These are phyloP conservation scores for Hygrocybe punicea DNA, from an alignment of 768 basidiomycete genomes.

Conservation along the genomic window DNA sequence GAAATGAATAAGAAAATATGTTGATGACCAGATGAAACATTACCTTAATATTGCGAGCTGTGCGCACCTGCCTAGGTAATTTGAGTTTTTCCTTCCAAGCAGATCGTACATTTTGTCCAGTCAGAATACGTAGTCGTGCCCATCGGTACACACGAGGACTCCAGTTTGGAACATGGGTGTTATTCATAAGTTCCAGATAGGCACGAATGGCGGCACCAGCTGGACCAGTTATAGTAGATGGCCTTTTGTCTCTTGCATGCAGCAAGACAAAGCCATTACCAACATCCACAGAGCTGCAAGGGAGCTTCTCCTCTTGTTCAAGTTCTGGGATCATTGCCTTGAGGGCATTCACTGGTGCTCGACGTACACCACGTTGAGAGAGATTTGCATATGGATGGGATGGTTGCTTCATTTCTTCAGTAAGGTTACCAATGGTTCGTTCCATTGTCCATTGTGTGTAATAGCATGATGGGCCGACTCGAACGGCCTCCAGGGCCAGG, in stretches of 20 bases:
- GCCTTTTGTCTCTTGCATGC: background rate
- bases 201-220: background rate
- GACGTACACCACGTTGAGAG: conserved; percentile 3
- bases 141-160: conserved; percentile 10
- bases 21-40: background rate
- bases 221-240: background rate
- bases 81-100: conserved; percentile 20
- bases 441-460: conserved; percentile 9
- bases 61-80: background rate
- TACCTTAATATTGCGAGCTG: conserved; percentile 5
- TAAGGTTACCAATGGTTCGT: conserved; percentile 7
- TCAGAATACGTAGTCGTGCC: conserved; percentile 22
- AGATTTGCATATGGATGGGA: conserved; percentile 9
- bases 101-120: conserved; percentile 22
- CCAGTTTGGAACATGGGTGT: background rate
- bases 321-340: background rate
- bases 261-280: conserved; percentile 5
- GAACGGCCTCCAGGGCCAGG: background rate
- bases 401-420: conserved; percentile 7
- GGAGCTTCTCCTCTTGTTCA: conserved; percentile 14
- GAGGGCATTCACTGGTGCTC: conserved; percentile 5
- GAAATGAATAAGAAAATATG: background rate
- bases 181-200: background rate
- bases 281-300: background rate
- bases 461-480: background rate